phyloP scores from a whole-genome alignment of 345 rosid species.

The Arabis hirsuta region DNA sequence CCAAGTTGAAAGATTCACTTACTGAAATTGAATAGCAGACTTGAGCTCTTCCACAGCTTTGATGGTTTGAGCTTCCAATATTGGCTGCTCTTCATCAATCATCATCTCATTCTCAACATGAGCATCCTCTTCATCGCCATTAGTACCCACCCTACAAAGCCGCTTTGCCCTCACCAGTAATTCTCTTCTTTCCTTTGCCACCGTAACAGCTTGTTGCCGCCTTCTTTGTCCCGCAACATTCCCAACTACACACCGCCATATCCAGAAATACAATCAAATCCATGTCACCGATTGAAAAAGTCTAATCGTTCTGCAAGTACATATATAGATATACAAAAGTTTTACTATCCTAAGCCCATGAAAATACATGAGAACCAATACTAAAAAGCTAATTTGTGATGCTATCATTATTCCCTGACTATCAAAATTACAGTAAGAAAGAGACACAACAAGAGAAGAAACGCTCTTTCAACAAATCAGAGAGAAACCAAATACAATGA shows the following conservation, averaged over 20 bases:
- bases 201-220: constrained; percentile 80
- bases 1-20: constrained; percentile 42
- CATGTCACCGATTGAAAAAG: constrained; percentile 13
- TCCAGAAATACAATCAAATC: constrained; percentile 33
- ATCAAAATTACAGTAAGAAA: no score
- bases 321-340: neutral
- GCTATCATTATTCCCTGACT: neutral
- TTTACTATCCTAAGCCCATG: neutral
- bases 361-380: constrained; percentile 5
- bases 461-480: neutral
- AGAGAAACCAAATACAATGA: neutral
- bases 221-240: constrained; percentile 82
- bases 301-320: neutral
- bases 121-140: constrained; percentile 48
- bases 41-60: constrained; percentile 77
- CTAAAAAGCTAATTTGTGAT: neutral
- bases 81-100: constrained; percentile 75
- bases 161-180: constrained; percentile 84
- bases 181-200: constrained; percentile 92
- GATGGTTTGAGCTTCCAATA: constrained; percentile 67
- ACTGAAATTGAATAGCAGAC: constrained; percentile 72
- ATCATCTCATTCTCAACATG: constrained; percentile 64
- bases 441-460: neutral
- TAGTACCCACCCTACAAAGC: constrained; percentile 75
- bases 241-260: constrained; percentile 58